phyloP scores from a whole-genome alignment of 2,329 filamentous ascomycete genomes.

The Triangularia setosa region DNA sequence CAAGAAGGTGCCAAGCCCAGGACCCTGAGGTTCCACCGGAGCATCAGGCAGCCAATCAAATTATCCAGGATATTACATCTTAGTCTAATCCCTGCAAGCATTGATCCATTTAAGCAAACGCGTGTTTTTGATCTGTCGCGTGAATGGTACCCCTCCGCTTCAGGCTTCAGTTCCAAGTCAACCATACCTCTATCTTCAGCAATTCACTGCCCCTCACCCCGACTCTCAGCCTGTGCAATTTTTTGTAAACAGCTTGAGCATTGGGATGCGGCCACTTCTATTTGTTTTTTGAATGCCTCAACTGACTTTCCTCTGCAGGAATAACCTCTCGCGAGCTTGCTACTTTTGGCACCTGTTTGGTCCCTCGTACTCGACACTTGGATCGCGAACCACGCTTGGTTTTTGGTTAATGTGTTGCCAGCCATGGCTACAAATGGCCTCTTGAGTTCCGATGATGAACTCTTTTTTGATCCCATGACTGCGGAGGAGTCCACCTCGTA shows the following conservation, averaged over 20 bases:
- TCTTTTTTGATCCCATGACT: neutral
- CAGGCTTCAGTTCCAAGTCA: neutral
- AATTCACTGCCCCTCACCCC: neutral
- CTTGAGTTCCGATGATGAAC: conserved; percentile 20
- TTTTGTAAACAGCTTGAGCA: neutral
- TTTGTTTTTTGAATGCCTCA: neutral
- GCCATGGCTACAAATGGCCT: neutral
- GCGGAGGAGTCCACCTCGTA: conserved; percentile 11
- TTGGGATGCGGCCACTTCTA: neutral
- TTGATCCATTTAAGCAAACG: neutral
- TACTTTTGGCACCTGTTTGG: neutral
- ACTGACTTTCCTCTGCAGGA: neutral
- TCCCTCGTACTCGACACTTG: neutral
- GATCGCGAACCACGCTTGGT: neutral
- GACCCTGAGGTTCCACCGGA: neutral
- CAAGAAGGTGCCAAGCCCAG: neutral
- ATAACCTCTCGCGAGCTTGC: neutral
- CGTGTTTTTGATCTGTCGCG: neutral
- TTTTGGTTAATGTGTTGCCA: neutral
- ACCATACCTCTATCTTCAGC: neutral
- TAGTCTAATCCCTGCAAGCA: neutral
- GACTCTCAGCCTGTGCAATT: neutral
- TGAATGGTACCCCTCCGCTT: neutral
- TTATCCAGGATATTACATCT: neutral
- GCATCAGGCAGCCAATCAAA: neutral